Percentiles rank a stretch among this genome's conserved stretches.
These are phyloP conservation scores for Cochlearia excelsa DNA, from an alignment of 345 rosid species.

Conservation along the genomic window DNA sequence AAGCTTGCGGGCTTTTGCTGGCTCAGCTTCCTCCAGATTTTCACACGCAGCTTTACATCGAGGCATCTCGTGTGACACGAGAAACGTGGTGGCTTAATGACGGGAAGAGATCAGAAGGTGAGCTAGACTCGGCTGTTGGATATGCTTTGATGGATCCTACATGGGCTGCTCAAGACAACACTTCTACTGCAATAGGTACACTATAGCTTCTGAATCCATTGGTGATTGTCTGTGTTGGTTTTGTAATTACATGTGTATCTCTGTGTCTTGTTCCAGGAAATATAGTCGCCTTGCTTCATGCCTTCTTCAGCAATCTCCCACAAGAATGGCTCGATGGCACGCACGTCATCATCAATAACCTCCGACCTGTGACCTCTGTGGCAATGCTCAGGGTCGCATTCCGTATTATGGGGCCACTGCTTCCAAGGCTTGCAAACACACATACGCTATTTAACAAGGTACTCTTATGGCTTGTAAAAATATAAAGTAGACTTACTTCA, in stretches of 20 bases:
- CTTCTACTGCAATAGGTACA: slow-evolving; percentile 94
- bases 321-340: slow-evolving; percentile 99
- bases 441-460: slow-evolving; percentile 93
- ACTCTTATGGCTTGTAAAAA: slow-evolving; percentile 15
- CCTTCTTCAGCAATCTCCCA: slow-evolving; percentile 94
- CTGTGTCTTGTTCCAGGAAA: slow-evolving; percentile 58
- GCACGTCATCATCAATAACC: slow-evolving; percentile 69
- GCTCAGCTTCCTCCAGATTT: slow-evolving; percentile 94
- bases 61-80: slow-evolving; percentile 72
- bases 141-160: slow-evolving; percentile 97
- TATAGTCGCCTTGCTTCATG: slow-evolving; percentile 83
- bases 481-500: background rate
- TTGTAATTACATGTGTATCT: slow-evolving; percentile 3
- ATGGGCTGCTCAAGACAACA: slow-evolving; percentile 99
- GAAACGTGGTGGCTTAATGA: slow-evolving; percentile 98
- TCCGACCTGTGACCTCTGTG: slow-evolving; percentile 83
- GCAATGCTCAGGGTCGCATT: slow-evolving; percentile 93
- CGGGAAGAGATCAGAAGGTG: slow-evolving; percentile 67
- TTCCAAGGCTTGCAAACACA: slow-evolving; percentile 89
- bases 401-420: slow-evolving; percentile 94
- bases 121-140: slow-evolving; percentile 85
- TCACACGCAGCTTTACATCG: slow-evolving; percentile 77
- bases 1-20: slow-evolving; percentile 92
- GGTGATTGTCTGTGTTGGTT: slow-evolving; percentile 13
- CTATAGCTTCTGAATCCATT: slow-evolving; percentile 12